These are phyloP conservation scores for Tirmania nivea DNA, from an alignment of 495 filamentous ascomycete genomes.

Conservation along the genomic window DNA sequence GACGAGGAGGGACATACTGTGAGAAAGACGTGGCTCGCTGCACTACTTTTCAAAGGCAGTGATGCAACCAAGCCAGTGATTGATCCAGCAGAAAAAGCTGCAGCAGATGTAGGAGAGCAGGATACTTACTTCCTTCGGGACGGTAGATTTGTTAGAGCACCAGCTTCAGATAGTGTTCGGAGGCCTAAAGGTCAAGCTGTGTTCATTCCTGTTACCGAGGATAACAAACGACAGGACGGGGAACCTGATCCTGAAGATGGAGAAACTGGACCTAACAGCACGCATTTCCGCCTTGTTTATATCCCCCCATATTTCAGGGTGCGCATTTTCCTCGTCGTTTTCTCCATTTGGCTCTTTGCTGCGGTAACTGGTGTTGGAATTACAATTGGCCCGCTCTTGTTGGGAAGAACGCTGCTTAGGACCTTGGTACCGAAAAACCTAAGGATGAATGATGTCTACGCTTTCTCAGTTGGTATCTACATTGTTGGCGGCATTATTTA, in stretches of 20 bases:
- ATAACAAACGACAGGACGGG: constrained; percentile 44
- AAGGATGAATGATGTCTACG: constrained; percentile 84
- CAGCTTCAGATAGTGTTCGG: constrained; percentile 79
- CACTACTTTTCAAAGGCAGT: constrained; percentile 28
- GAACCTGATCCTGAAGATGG: constrained; percentile 28
- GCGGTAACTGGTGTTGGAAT: constrained; percentile 73
- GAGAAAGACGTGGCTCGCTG: constrained; percentile 31
- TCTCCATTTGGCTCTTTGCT: constrained; percentile 84
- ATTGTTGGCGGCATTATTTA: constrained; percentile 45
- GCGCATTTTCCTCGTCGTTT: constrained; percentile 64
- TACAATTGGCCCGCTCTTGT: constrained; percentile 63
- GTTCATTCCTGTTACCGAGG: constrained; percentile 58
- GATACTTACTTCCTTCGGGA: constrained; percentile 39
- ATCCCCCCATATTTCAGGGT: constrained; percentile 66
- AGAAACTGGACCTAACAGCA: constrained; percentile 37
- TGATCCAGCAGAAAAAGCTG: constrained; percentile 15
- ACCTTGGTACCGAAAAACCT: constrained; percentile 40
- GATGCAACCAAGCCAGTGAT: constrained; percentile 29
- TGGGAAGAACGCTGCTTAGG: constrained; percentile 59
- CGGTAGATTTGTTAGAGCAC: constrained; percentile 73
- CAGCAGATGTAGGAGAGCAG: constrained; percentile 13
- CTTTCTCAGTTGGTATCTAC: constrained; percentile 74
- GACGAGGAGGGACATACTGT: constrained; percentile 65
- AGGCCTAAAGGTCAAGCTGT: constrained; percentile 64
- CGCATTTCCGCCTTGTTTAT: constrained; percentile 63